Evolutionary conservation across 2,329 filamentous ascomycete genomes (phyloP), one percentile per base, ranked within the genome.

Genomic region (Trichoderma koningiopsis): DNA sequence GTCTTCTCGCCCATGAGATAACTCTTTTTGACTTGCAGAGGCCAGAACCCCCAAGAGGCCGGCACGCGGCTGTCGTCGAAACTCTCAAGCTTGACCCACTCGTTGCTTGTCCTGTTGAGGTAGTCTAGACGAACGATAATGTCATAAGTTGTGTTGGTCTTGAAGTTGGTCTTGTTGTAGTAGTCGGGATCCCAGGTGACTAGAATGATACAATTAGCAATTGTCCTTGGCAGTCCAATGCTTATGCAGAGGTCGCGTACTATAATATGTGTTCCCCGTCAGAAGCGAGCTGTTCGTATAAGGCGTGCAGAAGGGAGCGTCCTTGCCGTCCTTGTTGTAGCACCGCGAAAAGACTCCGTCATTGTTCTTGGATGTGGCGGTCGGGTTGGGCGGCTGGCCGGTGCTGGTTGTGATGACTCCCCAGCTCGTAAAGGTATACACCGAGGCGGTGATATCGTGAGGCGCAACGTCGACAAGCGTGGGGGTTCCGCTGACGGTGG

Each of bases 141-240:
- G 31, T 77, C 76, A 67, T 75, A 70, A 37, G 77, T 77, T 33
- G 73, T 64, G 72, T 79, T 80, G 71, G 70, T 72, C 40, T 58
- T 67, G 53, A 35, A 33, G 71, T 70, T 71, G 57, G 79, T 77
- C 59, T 78, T 75, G 73, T 80, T 79, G 79, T 86, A 87, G 77
- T 80, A 85, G 62, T 81, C 77, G 29, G 85, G 79, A 72, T 89
- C 86, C 86, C 86, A 88, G 33, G 85, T 87, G 66, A 88, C 86
- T 88, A n/a, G 2, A 6, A 37, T 5, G 31, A 24, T 5, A 6
- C 14, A 47, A 43, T 65, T 53, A 59, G 47, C 33, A 5, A 43
- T 22, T 24, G 52, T 11, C 2, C 8, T 4, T 19, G 14, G 14
- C 14, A 31, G 24, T 55, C 6, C 5, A 29, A 43, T 10, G 14